These are phyloP conservation scores for Gnomoniopsis smithogilvyi DNA, from an alignment of 2,329 filamentous ascomycete species.

Conservation along the genomic window DNA sequence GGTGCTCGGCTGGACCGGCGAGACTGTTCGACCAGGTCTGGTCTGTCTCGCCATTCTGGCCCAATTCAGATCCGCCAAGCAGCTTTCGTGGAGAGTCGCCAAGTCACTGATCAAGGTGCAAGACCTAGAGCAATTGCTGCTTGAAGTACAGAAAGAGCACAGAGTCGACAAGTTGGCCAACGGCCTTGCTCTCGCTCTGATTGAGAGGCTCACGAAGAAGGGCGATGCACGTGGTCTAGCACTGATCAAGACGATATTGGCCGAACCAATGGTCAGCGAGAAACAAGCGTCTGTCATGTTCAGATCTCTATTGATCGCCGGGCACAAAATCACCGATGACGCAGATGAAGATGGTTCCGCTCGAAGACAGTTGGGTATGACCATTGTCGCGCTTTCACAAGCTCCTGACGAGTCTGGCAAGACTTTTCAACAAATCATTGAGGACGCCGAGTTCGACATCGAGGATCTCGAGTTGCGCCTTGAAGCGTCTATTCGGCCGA, in stretches of 20 bases:
- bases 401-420: constrained; percentile 54
- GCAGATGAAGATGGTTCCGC: constrained; percentile 52
- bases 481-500: constrained; percentile 64
- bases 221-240: constrained; percentile 54
- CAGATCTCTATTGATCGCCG: constrained; percentile 60
- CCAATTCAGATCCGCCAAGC: constrained; percentile 70
- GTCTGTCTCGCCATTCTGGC: constrained; percentile 79
- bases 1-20: constrained; percentile 69
- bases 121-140: constrained; percentile 56
- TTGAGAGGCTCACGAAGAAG: constrained; percentile 60
- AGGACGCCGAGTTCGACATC: constrained; percentile 67
- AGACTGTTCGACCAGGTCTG: constrained; percentile 70
- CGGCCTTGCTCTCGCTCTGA: constrained; percentile 64
- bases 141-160: constrained; percentile 61
- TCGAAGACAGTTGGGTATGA: constrained; percentile 62
- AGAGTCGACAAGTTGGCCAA: constrained; percentile 69
- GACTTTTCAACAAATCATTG: constrained; percentile 64
- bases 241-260: constrained; percentile 59
- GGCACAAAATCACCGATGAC: constrained; percentile 54
- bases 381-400: constrained; percentile 65
- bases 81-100: constrained; percentile 66
- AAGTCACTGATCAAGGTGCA: constrained; percentile 65
- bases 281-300: constrained; percentile 63
- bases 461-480: constrained; percentile 73
- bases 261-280: constrained; percentile 57